Evolutionary conservation across 2,329 filamentous ascomycete species (phyloP), one percentile per base, ranked within the genome.

Genomic region (Fusarium oligoseptatum): DNA sequence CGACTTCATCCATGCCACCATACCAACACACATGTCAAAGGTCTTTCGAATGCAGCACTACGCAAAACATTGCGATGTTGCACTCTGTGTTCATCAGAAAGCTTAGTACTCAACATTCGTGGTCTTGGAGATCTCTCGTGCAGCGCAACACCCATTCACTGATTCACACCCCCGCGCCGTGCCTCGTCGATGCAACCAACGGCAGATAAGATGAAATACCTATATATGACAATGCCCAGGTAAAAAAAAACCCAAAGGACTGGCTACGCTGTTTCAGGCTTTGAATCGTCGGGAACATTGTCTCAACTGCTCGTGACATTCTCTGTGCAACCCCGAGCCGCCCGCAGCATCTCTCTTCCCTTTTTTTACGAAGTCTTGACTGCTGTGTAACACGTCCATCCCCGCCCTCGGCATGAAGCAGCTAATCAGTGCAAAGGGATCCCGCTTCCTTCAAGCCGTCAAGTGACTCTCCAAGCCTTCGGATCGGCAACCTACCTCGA

Each of bases 301-400:
- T 67, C 70, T 71, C 37, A 48, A 55, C 55, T 52, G 22, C 73
- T 72, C 70, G 62, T 76, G 73, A 74, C 50, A 36, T 62, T 50
- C 14, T 22, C 37, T 62, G 67, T 71, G 52, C 36, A 11, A 71
- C 73, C 58, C 39, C 52, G 7, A 36, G 20, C 34, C 37, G 48
- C 24, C 34, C 27, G 32, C 11, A 34, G 32, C 32, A 34, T 34
- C 32, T 58, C 1, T 68, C 17, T 63, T 60, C 39, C 20, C 27
- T 62, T 34, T 29, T 60, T 61, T 62, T 50, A 72, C 60, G 32
- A 62, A 43, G 50, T 34, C 60, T 27, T 62, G 22, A 29, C 20
- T 64, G 50, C 37, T 64, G 72, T 75, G 55, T 39, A 61, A 75
- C 66, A 39, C 22, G 14, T 60, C 34, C 61, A 50, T 27, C 58